Conservation (phyloP, 2,329 filamentous ascomycete species). For the Pyricularia pennisetigena region DNA sequence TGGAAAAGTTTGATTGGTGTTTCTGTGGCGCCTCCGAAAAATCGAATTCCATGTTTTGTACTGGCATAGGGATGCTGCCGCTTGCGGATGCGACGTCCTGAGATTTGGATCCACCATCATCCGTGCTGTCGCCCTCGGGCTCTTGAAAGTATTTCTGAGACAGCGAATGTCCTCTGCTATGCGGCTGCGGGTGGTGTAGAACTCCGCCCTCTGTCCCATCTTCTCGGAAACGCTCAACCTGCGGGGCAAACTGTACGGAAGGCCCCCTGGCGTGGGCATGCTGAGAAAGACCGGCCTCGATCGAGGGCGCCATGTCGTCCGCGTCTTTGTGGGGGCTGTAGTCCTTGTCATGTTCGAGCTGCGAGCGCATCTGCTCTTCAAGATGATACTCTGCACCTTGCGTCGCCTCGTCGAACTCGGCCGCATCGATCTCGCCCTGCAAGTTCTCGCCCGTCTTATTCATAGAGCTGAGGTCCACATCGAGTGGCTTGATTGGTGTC, state of each 20-base stretch:
- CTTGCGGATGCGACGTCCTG: not conserved
- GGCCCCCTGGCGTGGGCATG: conserved; percentile 29
- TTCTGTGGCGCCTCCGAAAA: not conserved
- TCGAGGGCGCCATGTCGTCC: conserved; percentile 16
- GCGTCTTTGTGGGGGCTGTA: conserved; percentile 54
- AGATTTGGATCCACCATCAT: not conserved
- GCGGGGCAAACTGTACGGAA: conserved; percentile 36
- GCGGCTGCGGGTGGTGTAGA: conserved; percentile 64
- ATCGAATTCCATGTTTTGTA: not conserved
- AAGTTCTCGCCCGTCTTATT: conserved; percentile 71
- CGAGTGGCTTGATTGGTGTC: conserved; percentile 38
- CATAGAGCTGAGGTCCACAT: conserved; percentile 25
- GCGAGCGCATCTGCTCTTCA: conserved; percentile 68
- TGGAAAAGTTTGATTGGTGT: conserved; percentile 47
- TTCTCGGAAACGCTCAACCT: conserved; percentile 40
- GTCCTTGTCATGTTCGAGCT: conserved; percentile 64
- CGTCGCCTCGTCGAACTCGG: conserved; percentile 79
- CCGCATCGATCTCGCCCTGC: conserved; percentile 76
- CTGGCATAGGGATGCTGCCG: not conserved
- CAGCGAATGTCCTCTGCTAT: conserved; percentile 62
- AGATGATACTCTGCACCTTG: conserved; percentile 80
- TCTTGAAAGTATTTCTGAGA: conserved; percentile 57
- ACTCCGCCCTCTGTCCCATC: conserved; percentile 44
- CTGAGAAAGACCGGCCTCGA: conserved; percentile 11
- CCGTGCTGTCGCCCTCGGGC: conserved; percentile 30